A percentile compares a stretch with the other conserved stretches of the same genome.
Evolutionary conservation across 495 filamentous ascomycete genomes (phyloP).

Genomic region (Letharia columbiana): DNA sequence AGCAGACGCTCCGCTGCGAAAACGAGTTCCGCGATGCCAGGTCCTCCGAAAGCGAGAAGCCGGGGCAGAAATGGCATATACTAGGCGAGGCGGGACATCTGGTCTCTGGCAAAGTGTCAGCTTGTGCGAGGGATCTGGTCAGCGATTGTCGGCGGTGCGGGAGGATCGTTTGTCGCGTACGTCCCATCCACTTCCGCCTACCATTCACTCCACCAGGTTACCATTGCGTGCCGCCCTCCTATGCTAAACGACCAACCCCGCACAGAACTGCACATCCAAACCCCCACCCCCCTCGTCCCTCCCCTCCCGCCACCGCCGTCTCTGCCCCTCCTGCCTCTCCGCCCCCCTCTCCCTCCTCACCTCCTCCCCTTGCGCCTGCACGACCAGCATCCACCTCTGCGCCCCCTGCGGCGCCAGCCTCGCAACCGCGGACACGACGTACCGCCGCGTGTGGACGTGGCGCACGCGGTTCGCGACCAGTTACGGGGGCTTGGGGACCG

Average conservation of each 20-base stretch:
- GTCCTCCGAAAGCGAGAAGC: conserved; percentile 13
- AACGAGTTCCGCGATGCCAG: conserved; percentile 44
- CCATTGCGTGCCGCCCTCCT: too few species aligned
- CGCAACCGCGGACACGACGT: conserved; percentile 59
- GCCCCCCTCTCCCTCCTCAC: conserved; percentile 46
- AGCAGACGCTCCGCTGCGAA: conserved; percentile 66
- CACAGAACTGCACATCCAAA: conserved; percentile 78
- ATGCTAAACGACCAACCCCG: too few species aligned
- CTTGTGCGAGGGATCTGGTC: conserved; percentile 80
- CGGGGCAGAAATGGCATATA: conserved; percentile 31
- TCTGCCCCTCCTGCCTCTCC: conserved; percentile 63
- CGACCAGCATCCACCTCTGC: conserved; percentile 67
- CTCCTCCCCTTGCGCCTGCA: conserved; percentile 56
- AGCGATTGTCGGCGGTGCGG: conserved; percentile 70
- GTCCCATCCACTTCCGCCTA: conserved; percentile 19
- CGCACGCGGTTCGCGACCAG: conserved; percentile 73
- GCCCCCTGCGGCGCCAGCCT: conserved; percentile 65
- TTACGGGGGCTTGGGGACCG: conserved; percentile 72
- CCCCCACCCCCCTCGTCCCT: conserved; percentile 53
- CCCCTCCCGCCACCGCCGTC: conserved; percentile 62
- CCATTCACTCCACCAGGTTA: neutral
- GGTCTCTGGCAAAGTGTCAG: conserved; percentile 56
- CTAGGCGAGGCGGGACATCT: conserved; percentile 36
- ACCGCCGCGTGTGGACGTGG: conserved; percentile 79
- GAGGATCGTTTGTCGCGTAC: conserved; percentile 68